These are phyloP conservation scores for Phytophthora uliginosa DNA, from an alignment of 352 stramenopile genomes.

Conservation along the genomic window DNA sequence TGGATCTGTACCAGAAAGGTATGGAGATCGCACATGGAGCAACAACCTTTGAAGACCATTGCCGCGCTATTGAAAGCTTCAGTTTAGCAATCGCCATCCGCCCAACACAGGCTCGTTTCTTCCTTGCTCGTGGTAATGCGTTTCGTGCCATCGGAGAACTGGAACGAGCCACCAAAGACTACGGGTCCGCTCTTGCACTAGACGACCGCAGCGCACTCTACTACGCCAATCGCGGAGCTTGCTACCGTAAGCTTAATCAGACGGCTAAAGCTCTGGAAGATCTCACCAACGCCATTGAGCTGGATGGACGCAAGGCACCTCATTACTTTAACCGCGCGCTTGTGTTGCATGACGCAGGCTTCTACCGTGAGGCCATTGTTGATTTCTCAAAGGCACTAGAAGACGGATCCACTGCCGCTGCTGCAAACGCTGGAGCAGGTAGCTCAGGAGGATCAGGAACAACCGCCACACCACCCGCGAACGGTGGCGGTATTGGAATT, in stretches of 20 bases:
- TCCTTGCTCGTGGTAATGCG: conserved; percentile 76
- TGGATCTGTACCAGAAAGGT: conserved; percentile 84
- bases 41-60: conserved; percentile 66
- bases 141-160: conserved; percentile 81
- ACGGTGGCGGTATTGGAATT: conserved; percentile 47
- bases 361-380: conserved; percentile 75
- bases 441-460: conserved; percentile 6
- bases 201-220: conserved; percentile 79
- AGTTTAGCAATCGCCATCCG: conserved; percentile 81
- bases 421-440: conserved; percentile 9
- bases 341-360: conserved; percentile 71
- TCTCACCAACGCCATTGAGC: conserved; percentile 74
- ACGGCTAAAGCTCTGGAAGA: conserved; percentile 70
- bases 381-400: conserved; percentile 85
- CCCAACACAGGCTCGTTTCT: conserved; percentile 77
- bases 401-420: conserved; percentile 47
- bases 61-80: conserved; percentile 79
- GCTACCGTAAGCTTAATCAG: conserved; percentile 78
- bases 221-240: conserved; percentile 78
- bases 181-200: conserved; percentile 62
- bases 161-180: conserved; percentile 71
- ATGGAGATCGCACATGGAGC: conserved; percentile 75
- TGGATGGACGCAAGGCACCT: conserved; percentile 74
- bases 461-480: background rate
- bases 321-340: conserved; percentile 86